Percentiles rank a stretch among this genome's conserved stretches.
phyloP scores from a whole-genome alignment of 2,329 filamentous ascomycete genomes.

The Dendrostoma leiphaemia region DNA sequence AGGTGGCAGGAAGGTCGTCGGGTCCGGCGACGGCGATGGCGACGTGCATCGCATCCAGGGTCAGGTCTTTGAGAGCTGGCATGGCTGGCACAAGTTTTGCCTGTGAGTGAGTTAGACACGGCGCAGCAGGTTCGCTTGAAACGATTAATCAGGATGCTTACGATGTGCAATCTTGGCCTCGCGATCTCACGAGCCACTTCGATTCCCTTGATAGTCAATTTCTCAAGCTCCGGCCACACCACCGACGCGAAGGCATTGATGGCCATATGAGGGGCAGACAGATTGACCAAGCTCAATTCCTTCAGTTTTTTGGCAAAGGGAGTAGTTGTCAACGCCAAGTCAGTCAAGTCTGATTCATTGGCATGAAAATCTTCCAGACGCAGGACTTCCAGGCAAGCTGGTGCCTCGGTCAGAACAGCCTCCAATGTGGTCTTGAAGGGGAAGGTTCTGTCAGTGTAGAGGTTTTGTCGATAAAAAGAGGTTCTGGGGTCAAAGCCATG shows the following conservation, averaged over 20 bases:
- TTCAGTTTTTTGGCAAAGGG: neutral
- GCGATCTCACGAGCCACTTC: too few relatives aligned
- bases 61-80: constrained; percentile 5
- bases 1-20: neutral
- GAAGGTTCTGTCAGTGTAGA: neutral
- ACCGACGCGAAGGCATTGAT: neutral
- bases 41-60: too few relatives aligned
- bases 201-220: neutral
- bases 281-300: neutral
- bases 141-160: too few relatives aligned
- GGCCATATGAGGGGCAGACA: accelerated
- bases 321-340: neutral
- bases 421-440: neutral
- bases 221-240: constrained; percentile 7
- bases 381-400: neutral
- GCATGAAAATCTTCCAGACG: neutral
- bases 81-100: neutral
- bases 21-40: too few relatives aligned
- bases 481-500: neutral
- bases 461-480: neutral
- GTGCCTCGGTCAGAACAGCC: neutral
- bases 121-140: too few relatives aligned
- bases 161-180: neutral
- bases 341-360: neutral
- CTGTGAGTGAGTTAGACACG: neutral